These are phyloP conservation scores for Chlamydomonas schloesseri DNA, from an alignment of 139 green algal species.

Conservation along the genomic window DNA sequence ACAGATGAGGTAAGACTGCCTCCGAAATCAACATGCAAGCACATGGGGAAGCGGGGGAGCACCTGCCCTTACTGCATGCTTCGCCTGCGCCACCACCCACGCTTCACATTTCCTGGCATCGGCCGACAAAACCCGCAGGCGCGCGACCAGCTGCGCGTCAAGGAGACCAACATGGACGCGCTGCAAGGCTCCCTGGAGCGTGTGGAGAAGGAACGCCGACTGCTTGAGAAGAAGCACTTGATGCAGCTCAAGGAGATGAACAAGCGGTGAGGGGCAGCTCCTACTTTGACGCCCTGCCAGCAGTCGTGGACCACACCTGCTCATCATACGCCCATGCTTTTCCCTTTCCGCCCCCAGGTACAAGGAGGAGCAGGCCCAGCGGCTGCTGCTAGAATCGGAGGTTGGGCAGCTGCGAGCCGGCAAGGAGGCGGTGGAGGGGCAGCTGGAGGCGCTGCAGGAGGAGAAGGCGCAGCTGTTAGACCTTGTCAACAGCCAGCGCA, in stretches of 20 bases:
- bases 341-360: background rate
- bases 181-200: conserved; percentile 16
- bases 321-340: background rate
- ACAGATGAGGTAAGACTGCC: background rate
- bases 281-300: too few relatives aligned
- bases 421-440: background rate
- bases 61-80: background rate
- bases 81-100: too few relatives aligned
- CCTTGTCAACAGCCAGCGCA: conserved; percentile 24
- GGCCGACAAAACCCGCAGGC: background rate
- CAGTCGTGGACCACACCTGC: too few relatives aligned
- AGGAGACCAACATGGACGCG: background rate
- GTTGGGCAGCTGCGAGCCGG: background rate
- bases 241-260: conserved; percentile 44
- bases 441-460: conserved; percentile 36
- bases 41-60: background rate
- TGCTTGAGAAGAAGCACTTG: conserved; percentile 41
- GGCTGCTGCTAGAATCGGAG: conserved; percentile 16
- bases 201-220: conserved; percentile 8
- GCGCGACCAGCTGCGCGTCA: conserved; percentile 1
- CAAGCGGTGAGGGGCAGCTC: conserved; percentile 20
- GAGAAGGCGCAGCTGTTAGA: conserved; percentile 45
- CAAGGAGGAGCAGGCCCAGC: conserved; percentile 37
- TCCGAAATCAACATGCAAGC: background rate
- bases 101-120: too few relatives aligned